phyloP scores from a whole-genome alignment of 768 basidiomycete species.

The Pulveroboletus sp. region DNA sequence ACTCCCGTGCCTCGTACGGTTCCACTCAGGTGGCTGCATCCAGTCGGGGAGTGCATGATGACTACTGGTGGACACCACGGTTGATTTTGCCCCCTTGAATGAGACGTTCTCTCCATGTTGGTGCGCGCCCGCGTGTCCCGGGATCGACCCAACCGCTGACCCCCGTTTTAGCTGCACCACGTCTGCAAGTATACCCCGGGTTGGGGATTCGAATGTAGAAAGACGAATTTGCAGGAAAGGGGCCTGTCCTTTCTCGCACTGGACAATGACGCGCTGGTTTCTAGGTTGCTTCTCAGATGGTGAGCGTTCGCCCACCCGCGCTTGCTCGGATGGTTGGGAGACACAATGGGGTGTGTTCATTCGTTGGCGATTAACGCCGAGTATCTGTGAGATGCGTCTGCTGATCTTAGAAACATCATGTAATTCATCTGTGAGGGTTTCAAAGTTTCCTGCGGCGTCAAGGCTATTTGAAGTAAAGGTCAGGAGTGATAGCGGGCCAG shows the following conservation, averaged over 20 bases:
- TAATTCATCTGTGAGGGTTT: slow-evolving; percentile 39
- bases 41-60: slow-evolving; percentile 6
- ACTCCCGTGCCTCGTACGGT: slow-evolving; percentile 17
- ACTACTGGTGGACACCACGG: background rate
- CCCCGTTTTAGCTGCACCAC: slow-evolving; percentile 12
- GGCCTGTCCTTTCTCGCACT: slow-evolving; percentile 37
- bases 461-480: slow-evolving; percentile 33
- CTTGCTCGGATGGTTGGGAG: slow-evolving; percentile 35
- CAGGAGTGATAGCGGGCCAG: background rate
- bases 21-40: slow-evolving; percentile 8
- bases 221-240: slow-evolving; percentile 55
- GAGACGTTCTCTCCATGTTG: slow-evolving; percentile 4
- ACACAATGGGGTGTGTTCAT: slow-evolving; percentile 51
- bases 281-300: slow-evolving; percentile 1
- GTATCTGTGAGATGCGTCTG: slow-evolving; percentile 35
- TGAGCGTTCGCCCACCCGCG: slow-evolving; percentile 3
- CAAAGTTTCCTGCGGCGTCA: slow-evolving; percentile 52
- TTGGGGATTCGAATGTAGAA: slow-evolving; percentile 44
- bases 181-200: slow-evolving; percentile 13
- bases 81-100: slow-evolving; percentile 15
- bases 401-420: slow-evolving; percentile 15
- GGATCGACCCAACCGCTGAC: slow-evolving; percentile 12
- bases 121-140: background rate
- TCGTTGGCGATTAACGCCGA: slow-evolving; percentile 51
- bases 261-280: slow-evolving; percentile 48